Evolutionary conservation across 306 rosid species (phyloP).

Genomic region (Quercus gilva): DNA sequence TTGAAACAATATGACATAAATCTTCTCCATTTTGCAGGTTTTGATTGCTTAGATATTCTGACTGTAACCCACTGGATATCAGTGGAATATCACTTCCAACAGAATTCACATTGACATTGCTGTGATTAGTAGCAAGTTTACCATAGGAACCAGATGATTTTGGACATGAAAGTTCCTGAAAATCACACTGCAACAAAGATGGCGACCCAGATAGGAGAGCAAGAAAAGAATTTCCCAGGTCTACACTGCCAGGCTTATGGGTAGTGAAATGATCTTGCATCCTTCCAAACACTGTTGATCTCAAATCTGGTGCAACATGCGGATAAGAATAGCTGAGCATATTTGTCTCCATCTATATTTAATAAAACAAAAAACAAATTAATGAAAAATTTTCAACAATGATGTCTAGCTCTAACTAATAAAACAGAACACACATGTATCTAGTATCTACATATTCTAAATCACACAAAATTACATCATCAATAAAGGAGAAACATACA

Average conservation of each 20-base stretch:
- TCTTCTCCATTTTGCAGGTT: slow-evolving; percentile 17
- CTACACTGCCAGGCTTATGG: slow-evolving; percentile 18
- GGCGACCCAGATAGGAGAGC: slow-evolving; percentile 39
- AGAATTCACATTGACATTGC: slow-evolving; percentile 3
- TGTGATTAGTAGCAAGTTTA: not conserved
- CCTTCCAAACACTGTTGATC: slow-evolving; percentile 20
- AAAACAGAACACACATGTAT: not conserved
- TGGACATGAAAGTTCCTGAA: slow-evolving; percentile 27
- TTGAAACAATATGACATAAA: slow-evolving; percentile 8
- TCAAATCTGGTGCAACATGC: slow-evolving; percentile 22
- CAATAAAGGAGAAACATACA: not conserved
- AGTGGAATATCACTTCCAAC: slow-evolving; percentile 11
- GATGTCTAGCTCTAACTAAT: not conserved
- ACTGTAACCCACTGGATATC: slow-evolving; percentile 15
- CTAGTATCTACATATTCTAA: no score
- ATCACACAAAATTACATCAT: not conserved
- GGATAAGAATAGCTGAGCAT: slow-evolving; percentile 13
- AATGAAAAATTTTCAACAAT: not conserved
- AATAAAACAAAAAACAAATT: not conserved
- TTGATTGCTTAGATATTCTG: slow-evolving; percentile 21
- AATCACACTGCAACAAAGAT: slow-evolving; percentile 31
- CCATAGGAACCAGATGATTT: slow-evolving; percentile 8
- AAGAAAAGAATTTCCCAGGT: slow-evolving; percentile 31
- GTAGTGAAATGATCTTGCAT: slow-evolving; percentile 25
- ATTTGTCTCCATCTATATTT: slow-evolving; percentile 18